These are phyloP conservation scores for Peronospora destructor DNA, from an alignment of 352 stramenopile genomes.

Conservation along the genomic window DNA sequence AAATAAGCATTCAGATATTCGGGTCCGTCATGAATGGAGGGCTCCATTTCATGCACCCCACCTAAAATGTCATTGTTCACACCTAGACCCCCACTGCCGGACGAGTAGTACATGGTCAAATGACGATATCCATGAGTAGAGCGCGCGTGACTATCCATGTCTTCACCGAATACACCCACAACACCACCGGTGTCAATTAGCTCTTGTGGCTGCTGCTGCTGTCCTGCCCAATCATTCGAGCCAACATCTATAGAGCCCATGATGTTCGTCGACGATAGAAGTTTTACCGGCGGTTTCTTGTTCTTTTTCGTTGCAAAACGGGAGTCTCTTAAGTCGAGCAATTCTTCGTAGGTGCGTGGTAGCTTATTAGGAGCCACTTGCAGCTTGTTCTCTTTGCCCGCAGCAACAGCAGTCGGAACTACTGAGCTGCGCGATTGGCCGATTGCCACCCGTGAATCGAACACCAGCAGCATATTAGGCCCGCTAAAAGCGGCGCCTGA, in stretches of 20 bases:
- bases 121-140: slow-evolving; percentile 27
- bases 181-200: slow-evolving; percentile 25
- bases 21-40: slow-evolving; percentile 54
- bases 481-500: slow-evolving; percentile 77
- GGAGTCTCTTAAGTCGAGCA: slow-evolving; percentile 64
- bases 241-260: slow-evolving; percentile 48
- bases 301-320: slow-evolving; percentile 78
- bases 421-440: slow-evolving; percentile 49
- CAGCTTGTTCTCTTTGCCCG: slow-evolving; percentile 46
- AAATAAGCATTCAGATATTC: slow-evolving; percentile 76
- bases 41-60: slow-evolving; percentile 37
- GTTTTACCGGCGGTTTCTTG: slow-evolving; percentile 56
- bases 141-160: slow-evolving; percentile 24
- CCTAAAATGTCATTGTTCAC: slow-evolving; percentile 22
- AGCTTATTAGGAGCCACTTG: slow-evolving; percentile 38
- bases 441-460: slow-evolving; percentile 77
- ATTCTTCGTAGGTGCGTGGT: slow-evolving; percentile 68
- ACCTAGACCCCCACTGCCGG: slow-evolving; percentile 13
- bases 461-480: slow-evolving; percentile 78
- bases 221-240: slow-evolving; percentile 40
- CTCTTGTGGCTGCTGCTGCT: slow-evolving; percentile 29
- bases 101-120: slow-evolving; percentile 39
- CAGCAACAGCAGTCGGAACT: slow-evolving; percentile 39
- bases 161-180: slow-evolving; percentile 32
- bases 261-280: slow-evolving; percentile 43